phyloP scores from a whole-genome alignment of 2,329 filamentous ascomycete genomes.

The Samsoniella hepiali region DNA sequence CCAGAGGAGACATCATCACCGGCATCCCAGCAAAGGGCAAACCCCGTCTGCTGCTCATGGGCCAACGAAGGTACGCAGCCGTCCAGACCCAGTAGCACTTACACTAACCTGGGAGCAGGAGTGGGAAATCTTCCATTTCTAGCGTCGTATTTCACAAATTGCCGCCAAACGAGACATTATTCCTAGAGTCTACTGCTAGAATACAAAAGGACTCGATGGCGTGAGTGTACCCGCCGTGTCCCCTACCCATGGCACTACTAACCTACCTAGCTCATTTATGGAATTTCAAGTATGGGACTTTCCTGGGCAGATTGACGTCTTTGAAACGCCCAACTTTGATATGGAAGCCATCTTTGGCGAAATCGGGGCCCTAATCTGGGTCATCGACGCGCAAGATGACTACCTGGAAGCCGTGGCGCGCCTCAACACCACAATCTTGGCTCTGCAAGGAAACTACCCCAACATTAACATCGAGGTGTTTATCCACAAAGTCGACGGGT shows the following conservation, averaged over 20 bases:
- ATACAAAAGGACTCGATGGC: constrained; percentile 95
- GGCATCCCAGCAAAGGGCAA: constrained; percentile 60
- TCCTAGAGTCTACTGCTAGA: constrained; percentile 88
- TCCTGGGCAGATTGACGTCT: constrained; percentile 85
- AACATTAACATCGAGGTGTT: constrained; percentile 98
- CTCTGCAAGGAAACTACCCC: constrained; percentile 83
- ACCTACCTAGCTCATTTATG: constrained; percentile 78
- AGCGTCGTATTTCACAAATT: constrained; percentile 99
- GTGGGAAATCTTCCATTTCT: constrained; percentile 96
- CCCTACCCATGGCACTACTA: neutral
- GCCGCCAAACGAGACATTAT: constrained; percentile 90
- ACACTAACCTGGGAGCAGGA: constrained; percentile 52
- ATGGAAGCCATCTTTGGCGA: constrained; percentile 92
- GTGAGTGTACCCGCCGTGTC: constrained; percentile 52
- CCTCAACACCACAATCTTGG: constrained; percentile 84
- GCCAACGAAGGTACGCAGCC: constrained; percentile 71
- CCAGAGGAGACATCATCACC: constrained; percentile 42
- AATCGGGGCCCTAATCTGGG: constrained; percentile 94
- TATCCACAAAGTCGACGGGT: constrained; percentile 97
- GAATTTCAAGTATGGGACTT: constrained; percentile 99
- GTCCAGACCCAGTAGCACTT: neutral
- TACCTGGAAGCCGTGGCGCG: constrained; percentile 88
- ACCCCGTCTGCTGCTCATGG: constrained; percentile 89
- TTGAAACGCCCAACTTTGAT: constrained; percentile 84
- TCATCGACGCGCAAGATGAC: constrained; percentile 97